Evolutionary conservation across 371 early-diverging fungal genomes (phyloP).

Genomic region (Synchytrium microbalum): DNA sequence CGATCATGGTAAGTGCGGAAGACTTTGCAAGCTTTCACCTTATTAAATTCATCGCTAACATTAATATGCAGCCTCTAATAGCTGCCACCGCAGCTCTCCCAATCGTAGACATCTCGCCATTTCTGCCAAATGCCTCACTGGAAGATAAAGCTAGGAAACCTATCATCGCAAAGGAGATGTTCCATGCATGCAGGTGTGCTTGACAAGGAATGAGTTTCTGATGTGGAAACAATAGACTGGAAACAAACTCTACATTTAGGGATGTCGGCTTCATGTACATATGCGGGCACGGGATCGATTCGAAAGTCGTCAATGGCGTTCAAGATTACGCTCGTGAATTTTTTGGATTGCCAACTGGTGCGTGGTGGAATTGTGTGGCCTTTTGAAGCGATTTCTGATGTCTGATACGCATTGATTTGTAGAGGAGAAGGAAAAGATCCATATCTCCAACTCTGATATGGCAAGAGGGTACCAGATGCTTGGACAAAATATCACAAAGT

Average conservation of each 20-base stretch:
- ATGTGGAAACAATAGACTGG: too few species aligned
- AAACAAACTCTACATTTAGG: too few species aligned
- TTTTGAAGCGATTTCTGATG: too few species aligned
- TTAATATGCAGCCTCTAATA: too few species aligned
- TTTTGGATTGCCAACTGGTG: conserved; percentile 22
- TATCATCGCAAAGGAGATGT: too few species aligned
- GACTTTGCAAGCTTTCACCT: too few species aligned
- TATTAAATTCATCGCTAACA: too few species aligned
- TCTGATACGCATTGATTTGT: too few species aligned
- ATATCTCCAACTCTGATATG: conserved; percentile 28
- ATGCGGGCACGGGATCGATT: conserved; percentile 28
- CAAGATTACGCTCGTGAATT: conserved; percentile 26
- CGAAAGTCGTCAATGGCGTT: conserved; percentile 16
- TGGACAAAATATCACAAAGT: conserved; percentile 38
- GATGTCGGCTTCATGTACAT: conserved; percentile 37
- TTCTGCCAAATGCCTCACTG: conserved; percentile 13
- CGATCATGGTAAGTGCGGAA: too few species aligned
- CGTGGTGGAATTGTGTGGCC: too few species aligned
- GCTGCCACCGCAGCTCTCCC: conserved; percentile 22
- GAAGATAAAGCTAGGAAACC: not conserved
- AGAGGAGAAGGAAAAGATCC: conserved; percentile 28
- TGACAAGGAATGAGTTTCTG: too few species aligned
- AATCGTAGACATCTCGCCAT: conserved; percentile 32
- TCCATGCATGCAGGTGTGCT: too few species aligned
- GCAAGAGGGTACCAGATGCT: conserved; percentile 39